Evolutionary conservation across 768 basidiomycete genomes (phyloP), one percentile per base, ranked within the genome.

Genomic region (Mycena rebaudengoi): DNA sequence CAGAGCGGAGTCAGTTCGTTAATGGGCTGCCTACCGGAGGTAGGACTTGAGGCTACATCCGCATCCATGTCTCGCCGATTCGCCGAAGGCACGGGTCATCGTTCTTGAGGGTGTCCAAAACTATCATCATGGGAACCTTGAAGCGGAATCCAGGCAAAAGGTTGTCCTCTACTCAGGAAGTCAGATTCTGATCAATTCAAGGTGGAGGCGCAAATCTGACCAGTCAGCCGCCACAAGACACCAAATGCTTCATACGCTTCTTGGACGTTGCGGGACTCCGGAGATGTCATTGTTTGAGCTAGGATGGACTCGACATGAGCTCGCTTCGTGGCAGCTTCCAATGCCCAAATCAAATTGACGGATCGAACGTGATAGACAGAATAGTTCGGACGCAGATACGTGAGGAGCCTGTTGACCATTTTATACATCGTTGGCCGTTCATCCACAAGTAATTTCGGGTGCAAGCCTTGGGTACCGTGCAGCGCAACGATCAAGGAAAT

Each of bases 51-150:
- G 82, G 70, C 89, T 95, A 71, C 94, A 95, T 26, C n/a, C 96
- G 86, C 91, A 99, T 95, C 98, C 98, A 99, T 0, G 95, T 95
- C 75, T 99, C 97, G 14, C 93, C 94, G 30, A 92, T 83, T 12
- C 95, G 85, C 26, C 91, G 88, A 11, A 92, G 75, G 62, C 78
- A 79, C 8, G 94, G 92, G 66, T 95, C 89, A 30, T 90, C 88
- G 37, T 83, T 89, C 69, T 89, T 90, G 48, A 98, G 76, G 0
- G 90, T 88, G 71, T 97, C 95, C 50, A 99, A 77, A 29, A 97
- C 88, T 43, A 90, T 87, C 84, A 95, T 90, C 86, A 98, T 84
- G 0, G 97, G 97, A 2, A 91, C 82, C 70, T 91, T 91, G 71
- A 98, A 89, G 25, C 83, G 82, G 71, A 94, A 91, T 0, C 96